Evolutionary conservation across 441 rosid genomes (phyloP), one percentile per base, ranked within the genome.

Genomic region (Caryocar brasiliense): DNA sequence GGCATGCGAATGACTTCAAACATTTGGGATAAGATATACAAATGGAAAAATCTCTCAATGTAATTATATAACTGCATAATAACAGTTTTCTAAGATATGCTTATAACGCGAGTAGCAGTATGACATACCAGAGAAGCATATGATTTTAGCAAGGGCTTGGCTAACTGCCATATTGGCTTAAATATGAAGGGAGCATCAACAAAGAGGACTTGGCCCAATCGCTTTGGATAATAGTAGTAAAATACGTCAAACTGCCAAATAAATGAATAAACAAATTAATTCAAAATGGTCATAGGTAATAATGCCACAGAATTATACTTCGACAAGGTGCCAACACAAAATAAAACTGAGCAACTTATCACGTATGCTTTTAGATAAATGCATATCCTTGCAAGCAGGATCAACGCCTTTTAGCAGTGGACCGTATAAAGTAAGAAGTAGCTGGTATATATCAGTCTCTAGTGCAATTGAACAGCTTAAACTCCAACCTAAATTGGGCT

Each of bases 151-250:
- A 82, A 39, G 15, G 99, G 99, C 83, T 85, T 85, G 41, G 68
- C 72, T 19, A 83, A 43, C 53, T 85, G 78, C 99, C 99, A 92
- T 48, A 88, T 62, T 25, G 97, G 97, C 77, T 73, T 55, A 70
- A 88, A 92, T 50, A 88, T 43, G 14, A 88, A 85, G 15, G 99
- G 95, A 61, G 97, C 95, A 52, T 85, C 99, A 58, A 92, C 92
- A 47, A 88, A 83, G 33, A 85, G 95, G 29, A 85, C 94, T 71
- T 88, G 77, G 23, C 79, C 82, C 71, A 92, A 64, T 48, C 94
- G 85, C 72, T 69, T 85, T 15, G 99, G 99, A 72, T 92, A 82
- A 59, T 92, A 92, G 68, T 63, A 76, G 76, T 92, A 85, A 48
- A 85, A 82, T 34, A 79, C 94, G 48, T 92, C 92, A 64, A 92